phyloP scores from a whole-genome alignment of 768 basidiomycete species.

The Auriculariales sp. region DNA sequence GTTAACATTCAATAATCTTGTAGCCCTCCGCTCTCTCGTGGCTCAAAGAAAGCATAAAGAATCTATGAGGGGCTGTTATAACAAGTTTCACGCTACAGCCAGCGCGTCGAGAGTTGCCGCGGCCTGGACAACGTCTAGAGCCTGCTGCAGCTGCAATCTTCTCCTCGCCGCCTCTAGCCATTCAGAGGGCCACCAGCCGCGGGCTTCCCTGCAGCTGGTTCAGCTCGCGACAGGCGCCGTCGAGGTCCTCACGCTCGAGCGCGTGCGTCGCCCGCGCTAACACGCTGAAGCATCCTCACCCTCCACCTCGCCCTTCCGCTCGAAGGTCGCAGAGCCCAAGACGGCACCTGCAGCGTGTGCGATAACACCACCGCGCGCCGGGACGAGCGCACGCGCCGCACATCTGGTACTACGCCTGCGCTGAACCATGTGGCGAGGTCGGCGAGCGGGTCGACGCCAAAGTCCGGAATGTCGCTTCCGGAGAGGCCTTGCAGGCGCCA shows the following conservation, averaged over 20 bases:
- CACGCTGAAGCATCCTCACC: constrained; percentile 81
- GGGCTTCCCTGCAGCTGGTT: constrained; percentile 81
- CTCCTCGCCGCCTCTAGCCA: constrained; percentile 85
- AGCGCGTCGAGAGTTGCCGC: constrained; percentile 76
- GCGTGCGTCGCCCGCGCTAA: constrained; percentile 80
- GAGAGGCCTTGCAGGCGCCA: constrained; percentile 61
- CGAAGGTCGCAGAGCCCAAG: constrained; percentile 65
- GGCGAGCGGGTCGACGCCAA: constrained; percentile 76
- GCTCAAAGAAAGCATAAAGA: too few relatives aligned
- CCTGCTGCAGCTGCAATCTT: constrained; percentile 83
- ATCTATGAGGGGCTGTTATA: too few relatives aligned
- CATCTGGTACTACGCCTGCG: constrained; percentile 65
- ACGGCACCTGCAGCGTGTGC: constrained; percentile 74
- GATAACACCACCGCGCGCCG: constrained; percentile 78
- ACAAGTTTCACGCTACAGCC: too few relatives aligned
- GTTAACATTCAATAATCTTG: too few relatives aligned
- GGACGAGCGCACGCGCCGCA: constrained; percentile 84
- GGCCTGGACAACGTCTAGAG: constrained; percentile 71
- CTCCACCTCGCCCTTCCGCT: constrained; percentile 56
- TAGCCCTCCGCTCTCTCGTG: too few relatives aligned
- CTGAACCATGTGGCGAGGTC: constrained; percentile 88
- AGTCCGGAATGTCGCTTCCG: constrained; percentile 55
- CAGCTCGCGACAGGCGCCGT: constrained; percentile 75
- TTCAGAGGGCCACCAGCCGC: constrained; percentile 47
- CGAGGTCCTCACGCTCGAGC: constrained; percentile 85